These are phyloP conservation scores for Phaeosphaeria sp. DNA, from an alignment of 2,329 filamentous ascomycete species.

Conservation along the genomic window DNA sequence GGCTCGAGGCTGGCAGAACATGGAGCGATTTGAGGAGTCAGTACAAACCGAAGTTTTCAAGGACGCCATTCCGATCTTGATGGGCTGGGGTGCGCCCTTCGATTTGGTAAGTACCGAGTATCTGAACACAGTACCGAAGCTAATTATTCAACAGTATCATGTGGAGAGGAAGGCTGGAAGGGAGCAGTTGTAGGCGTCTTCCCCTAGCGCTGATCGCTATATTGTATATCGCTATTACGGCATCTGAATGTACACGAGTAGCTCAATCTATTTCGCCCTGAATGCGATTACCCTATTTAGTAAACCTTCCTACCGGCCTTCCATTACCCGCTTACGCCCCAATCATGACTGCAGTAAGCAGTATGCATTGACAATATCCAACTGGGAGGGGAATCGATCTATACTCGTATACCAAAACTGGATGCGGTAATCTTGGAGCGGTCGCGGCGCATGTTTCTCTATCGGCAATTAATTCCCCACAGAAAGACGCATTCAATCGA, in stretches of 20 bases:
- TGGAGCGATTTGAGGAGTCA: neutral
- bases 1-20: neutral
- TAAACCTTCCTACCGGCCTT: neutral
- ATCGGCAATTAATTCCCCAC: neutral
- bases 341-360: neutral
- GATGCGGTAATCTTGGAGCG: neutral
- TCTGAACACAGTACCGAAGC: neutral
- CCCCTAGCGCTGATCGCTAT: too few relatives aligned
- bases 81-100: neutral
- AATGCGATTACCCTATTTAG: neutral
- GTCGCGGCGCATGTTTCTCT: neutral
- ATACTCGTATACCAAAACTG: neutral
- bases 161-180: neutral
- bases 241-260: too few relatives aligned
- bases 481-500: neutral
- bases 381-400: neutral
- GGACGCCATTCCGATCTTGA: neutral
- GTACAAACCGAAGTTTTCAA: neutral
- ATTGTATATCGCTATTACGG: too few relatives aligned
- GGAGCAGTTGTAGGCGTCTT: neutral
- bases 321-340: neutral
- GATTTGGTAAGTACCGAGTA: neutral
- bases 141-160: neutral
- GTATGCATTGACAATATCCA: neutral
- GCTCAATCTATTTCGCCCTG: neutral